Evolutionary conservation across 352 stramenopile genomes (phyloP).

Genomic region (Blastocystis sp.): DNA sequence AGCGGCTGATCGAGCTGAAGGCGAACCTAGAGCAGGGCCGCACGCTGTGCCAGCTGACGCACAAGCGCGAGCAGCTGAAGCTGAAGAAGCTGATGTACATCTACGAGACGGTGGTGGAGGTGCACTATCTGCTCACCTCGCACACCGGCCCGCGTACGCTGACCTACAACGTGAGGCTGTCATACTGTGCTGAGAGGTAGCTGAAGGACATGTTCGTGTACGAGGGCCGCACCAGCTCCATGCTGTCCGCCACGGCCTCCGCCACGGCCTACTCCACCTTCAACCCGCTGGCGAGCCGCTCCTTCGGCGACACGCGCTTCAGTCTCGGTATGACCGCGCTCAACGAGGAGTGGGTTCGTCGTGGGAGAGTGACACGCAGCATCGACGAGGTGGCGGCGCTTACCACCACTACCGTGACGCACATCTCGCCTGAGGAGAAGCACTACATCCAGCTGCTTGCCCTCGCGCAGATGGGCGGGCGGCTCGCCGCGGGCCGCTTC

Average conservation of each 20-base stretch:
- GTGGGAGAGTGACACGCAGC: neutral
- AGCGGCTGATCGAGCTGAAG: conserved; percentile 14
- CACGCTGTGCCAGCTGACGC: conserved; percentile 17
- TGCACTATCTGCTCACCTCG: conserved; percentile 19
- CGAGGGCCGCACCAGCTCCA: conserved; percentile 37
- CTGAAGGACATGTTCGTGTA: conserved; percentile 55
- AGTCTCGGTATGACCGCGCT: neutral
- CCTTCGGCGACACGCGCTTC: conserved; percentile 33
- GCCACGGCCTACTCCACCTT: conserved; percentile 40
- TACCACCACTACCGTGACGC: neutral
- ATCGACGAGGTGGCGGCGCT: conserved; percentile 22
- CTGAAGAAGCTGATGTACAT: conserved; percentile 60
- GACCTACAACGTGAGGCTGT: conserved; percentile 10
- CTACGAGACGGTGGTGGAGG: conserved; percentile 47
- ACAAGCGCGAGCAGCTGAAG: conserved; percentile 38
- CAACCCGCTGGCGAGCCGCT: conserved; percentile 23
- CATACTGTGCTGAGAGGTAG: neutral
- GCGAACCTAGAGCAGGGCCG: conserved; percentile 22
- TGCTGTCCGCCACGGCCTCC: conserved; percentile 12
- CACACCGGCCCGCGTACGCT: neutral
- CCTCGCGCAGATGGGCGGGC: neutral
- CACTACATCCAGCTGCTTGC: conserved; percentile 37
- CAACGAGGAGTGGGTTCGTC: neutral
- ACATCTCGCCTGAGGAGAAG: conserved; percentile 20
- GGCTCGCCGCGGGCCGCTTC: neutral